Evolutionary conservation across 371 early-diverging fungal genomes (phyloP), one percentile per base, ranked within the genome.

Genomic region (Nematocida sp.): DNA sequence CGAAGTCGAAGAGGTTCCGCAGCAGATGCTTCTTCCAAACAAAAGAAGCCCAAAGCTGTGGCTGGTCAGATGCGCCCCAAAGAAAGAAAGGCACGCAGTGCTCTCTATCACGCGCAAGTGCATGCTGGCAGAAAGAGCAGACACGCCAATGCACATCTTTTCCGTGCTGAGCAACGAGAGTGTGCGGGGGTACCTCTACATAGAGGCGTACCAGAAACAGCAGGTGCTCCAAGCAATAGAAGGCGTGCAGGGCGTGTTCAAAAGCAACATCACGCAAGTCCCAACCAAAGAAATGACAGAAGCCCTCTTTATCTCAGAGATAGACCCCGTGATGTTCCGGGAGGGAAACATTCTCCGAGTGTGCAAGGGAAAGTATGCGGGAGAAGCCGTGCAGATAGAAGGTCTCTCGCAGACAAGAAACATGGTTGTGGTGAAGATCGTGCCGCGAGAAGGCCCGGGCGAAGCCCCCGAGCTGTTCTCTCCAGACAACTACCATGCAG

Each of bases 221-320:
- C 87, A 91, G 77, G 96, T 94, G 1, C 86, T 85, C 75, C 87
- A 81, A 83, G 87, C 91, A 2, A 75, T 91, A 34, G 85, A 87
- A 1, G 87, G 87, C 38, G 86, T 87, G 53, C 87, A 88, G 64
- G 86, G 93, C 29, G 90, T 87, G 77, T 82, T 85, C 41, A 53
- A 51, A 46, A 85, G 86, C 46, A 87, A 87, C 29, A 77, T 93
- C 41, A 87, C 87, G 63, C 86, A 95, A 38, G 94, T 97, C 27
- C 94, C 94, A 2, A 86, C 92, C 60, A 87, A 88, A 48, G 94
- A 97, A 76, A 95, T 95, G 95, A 87, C 90, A 2, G 91, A 92
- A 62, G 91, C 89, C 15, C 86, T 97, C 5, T 60, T 67, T 86
- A 86, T 54, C 87, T 91, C 70, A 86, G 87, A 80, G 51, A 87